Base-by-base conservation (phyloP, 305 asterid genomes). In the Rubia peregrina region DNA sequence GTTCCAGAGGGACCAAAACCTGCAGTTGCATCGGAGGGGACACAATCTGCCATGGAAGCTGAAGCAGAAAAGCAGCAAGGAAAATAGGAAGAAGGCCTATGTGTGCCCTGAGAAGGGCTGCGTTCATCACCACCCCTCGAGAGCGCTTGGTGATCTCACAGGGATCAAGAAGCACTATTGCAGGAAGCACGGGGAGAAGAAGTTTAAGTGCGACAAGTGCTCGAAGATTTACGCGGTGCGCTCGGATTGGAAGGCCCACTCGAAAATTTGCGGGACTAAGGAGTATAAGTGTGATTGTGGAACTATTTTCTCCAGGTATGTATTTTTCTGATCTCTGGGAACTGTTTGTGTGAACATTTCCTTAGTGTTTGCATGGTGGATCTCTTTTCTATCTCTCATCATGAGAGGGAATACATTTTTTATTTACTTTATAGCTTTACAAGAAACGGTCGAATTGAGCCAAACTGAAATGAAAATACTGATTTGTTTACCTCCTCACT, bases 31-130 rank as follows among this genome's bases (percentile, higher is more conserved):
- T 71, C 76, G 97, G 40, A 80, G 97, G 62, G 97, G 97, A 0
- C 97, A 91, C 76, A 91, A 89, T n/a, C 88, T 91, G 49, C 97
- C 97, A 36, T 91, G 96, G 96, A 91, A 91, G 64, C 83, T 91
- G 71, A 91, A 91, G 81, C 97, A 91, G 71, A 83, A 89, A 67
- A 86, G 51, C 83, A 83, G 71, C 81, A 86, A 85, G 40, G 95
- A 91, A 13, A 86, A 56, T 44, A 80, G 49, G 66, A 91, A 91
- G 79, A 84, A 85, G 72, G 97, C 85, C 0, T 91, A 89, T 40
- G 92, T 91, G 5, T 91, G 96, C 71, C 97, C 97, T 0, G 96
- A 89, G 79, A 80, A 87, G 1, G 71, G 88, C 0, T 91, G 97
- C 65, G 83, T 89, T 30, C 97, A 91, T 75, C 96, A 86, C 77